Base-by-base conservation (phyloP, 2,329 filamentous ascomycete genomes). In the Stromatinia cepivora region DNA sequence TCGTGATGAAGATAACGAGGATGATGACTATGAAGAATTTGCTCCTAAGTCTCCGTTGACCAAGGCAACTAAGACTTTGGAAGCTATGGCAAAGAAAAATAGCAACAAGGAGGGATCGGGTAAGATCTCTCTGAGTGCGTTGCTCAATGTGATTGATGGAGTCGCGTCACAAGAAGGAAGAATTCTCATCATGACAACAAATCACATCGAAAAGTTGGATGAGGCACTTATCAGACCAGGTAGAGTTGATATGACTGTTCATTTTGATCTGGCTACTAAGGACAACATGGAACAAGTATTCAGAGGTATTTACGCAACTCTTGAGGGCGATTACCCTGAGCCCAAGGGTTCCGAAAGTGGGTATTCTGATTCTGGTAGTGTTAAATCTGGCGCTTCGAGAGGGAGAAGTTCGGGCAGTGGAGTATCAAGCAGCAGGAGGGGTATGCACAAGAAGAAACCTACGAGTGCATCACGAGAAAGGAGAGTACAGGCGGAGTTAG, bases 131-230 rank as follows among this genome's bases (percentile, higher is more conserved):
- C 83, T 92, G 1, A 90, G 88, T 0, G 88, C 86, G 0, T 80
- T 92, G 0, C 82, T 92, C 13, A 92, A 92, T 69, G 85, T 88
- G 36, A 87, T 92, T 70, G 92, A 96, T 75, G 71, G 89, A 2
- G 88, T 90, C 0, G 87, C 88, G 0, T 86, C 86, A 0, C 86
- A 87, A 70, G 89, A 92, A 79, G 89, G 89, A 1, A 83, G 88
- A 10, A 85, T 92, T 1, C 81, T 92, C 0, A 86, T 92, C 72
- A 91, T 92, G 89, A 92, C 89, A 0, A 90, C 89, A 0, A 92
- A 92, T 73, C 84, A 87, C 69, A 82, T 84, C 0, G 86, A 89
- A 69, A 84, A 86, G 69, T 82, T 91, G 0, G 88, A 91, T 69
- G 78, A 82, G 3, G 88, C 88, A 0, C 81, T 91, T 1, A 83